Conservation (phyloP, 2,329 filamentous ascomycete species). For the Didymella segeticola region DNA sequence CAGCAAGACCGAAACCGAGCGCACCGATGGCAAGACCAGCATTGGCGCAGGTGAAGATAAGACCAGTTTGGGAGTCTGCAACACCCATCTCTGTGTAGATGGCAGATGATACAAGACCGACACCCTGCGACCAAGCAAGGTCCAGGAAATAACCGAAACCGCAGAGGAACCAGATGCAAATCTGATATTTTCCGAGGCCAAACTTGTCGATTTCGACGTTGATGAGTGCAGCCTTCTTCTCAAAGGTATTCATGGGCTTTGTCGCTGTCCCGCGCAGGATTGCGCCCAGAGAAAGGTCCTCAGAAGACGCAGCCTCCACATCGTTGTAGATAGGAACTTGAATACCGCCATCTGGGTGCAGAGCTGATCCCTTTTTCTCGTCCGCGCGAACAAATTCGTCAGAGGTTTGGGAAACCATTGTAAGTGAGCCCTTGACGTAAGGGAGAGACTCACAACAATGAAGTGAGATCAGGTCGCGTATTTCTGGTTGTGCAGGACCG, state of each 20-base stretch:
- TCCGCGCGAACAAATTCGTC: conserved; percentile 9
- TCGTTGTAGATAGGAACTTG: conserved; percentile 38
- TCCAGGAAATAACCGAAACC: conserved; percentile 42
- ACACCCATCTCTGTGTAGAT: conserved; percentile 42
- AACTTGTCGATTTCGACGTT: conserved; percentile 42
- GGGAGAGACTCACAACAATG: conserved; percentile 14
- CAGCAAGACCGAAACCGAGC: conserved; percentile 34
- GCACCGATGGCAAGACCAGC: conserved; percentile 39
- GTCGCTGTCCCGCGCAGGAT: conserved; percentile 38
- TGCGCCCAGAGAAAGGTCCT: conserved; percentile 33
- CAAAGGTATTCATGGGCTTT: conserved; percentile 35
- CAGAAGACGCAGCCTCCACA: conserved; percentile 30
- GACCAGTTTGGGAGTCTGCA: conserved; percentile 28
- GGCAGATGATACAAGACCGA: conserved; percentile 34
- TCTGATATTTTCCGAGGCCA: conserved; percentile 37
- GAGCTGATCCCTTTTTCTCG: conserved; percentile 8
- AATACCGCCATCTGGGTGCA: conserved; percentile 15
- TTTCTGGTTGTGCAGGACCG: conserved; percentile 14
- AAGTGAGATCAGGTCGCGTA: conserved; percentile 4
- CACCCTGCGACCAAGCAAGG: conserved; percentile 40
- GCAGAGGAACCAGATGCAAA: conserved; percentile 43
- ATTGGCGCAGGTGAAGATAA: conserved; percentile 37
- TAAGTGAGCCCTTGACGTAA: conserved; percentile 6
- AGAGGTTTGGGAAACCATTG: conserved; percentile 10
- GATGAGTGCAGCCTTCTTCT: conserved; percentile 42